Conservation (phyloP, 768 basidiomycete species). For the Amanita exitialis region DNA sequence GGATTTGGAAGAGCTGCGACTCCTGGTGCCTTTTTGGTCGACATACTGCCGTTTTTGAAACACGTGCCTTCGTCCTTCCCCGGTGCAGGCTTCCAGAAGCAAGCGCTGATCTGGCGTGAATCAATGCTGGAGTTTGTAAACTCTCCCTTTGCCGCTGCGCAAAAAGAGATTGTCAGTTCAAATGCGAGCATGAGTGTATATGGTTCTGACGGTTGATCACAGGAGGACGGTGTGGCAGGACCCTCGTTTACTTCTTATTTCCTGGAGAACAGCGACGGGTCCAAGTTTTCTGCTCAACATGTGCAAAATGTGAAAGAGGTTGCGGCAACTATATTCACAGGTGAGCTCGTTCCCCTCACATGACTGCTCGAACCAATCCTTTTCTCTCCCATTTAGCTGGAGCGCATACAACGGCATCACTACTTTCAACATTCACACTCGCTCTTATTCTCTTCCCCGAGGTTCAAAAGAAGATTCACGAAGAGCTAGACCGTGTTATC, state of each 20-base stretch:
- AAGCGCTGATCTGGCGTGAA: slow-evolving; percentile 34
- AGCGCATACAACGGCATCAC: slow-evolving; percentile 18
- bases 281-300: slow-evolving; percentile 9
- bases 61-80: slow-evolving; percentile 50
- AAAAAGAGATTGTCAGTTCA: slow-evolving; percentile 17
- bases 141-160: slow-evolving; percentile 22
- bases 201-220: not conserved
- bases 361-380: not conserved
- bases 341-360: slow-evolving; percentile 8
- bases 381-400: slow-evolving; percentile 11
- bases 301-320: slow-evolving; percentile 22
- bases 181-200: not conserved
- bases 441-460: slow-evolving; percentile 31
- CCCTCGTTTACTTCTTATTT: slow-evolving; percentile 16
- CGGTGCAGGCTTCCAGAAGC: slow-evolving; percentile 46
- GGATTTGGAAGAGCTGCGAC: slow-evolving; percentile 22
- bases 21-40: slow-evolving; percentile 38
- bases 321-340: slow-evolving; percentile 26
- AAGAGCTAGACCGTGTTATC: slow-evolving; percentile 29
- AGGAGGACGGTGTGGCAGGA: slow-evolving; percentile 14
- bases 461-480: slow-evolving; percentile 23
- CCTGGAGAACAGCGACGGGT: slow-evolving; percentile 13
- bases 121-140: slow-evolving; percentile 25
- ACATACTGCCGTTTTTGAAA: slow-evolving; percentile 26
- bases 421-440: slow-evolving; percentile 22